A percentile compares a stretch with the other conserved stretches of the same genome.
Conservation (phyloP, 2,329 filamentous ascomycete genomes). For the Amesomyces nigricolor region DNA sequence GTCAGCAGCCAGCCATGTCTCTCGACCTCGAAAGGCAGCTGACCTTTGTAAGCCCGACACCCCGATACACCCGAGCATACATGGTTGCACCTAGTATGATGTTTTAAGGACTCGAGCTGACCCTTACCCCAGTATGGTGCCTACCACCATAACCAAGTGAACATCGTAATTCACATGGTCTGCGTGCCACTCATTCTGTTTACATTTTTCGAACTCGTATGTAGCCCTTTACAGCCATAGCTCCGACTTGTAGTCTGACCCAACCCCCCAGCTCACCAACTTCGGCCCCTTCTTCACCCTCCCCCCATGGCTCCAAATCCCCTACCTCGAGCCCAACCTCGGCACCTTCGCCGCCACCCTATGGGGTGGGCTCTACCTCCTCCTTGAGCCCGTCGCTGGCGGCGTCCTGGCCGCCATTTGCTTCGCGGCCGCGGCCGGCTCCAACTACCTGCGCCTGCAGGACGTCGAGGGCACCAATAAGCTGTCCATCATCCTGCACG, state of each 20-base stretch:
- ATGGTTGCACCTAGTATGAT: neutral
- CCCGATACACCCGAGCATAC: neutral
- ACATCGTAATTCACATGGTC: slow-evolving; percentile 71
- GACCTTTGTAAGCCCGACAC: slow-evolving; percentile 60
- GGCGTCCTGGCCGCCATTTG: slow-evolving; percentile 70
- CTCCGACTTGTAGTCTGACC: neutral
- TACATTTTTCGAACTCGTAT: slow-evolving; percentile 65
- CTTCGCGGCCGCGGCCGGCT: slow-evolving; percentile 65
- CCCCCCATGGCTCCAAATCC: slow-evolving; percentile 61
- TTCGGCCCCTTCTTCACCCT: slow-evolving; percentile 57
- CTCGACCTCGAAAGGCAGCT: slow-evolving; percentile 78
- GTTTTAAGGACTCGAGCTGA: neutral
- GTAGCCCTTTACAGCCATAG: slow-evolving; percentile 28
- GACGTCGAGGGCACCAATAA: slow-evolving; percentile 46
- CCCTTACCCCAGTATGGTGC: slow-evolving; percentile 63
- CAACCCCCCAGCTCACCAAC: slow-evolving; percentile 49
- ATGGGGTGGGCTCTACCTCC: slow-evolving; percentile 70
- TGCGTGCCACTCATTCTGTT: slow-evolving; percentile 73
- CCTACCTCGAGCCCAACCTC: slow-evolving; percentile 51
- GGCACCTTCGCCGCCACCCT: slow-evolving; percentile 39
- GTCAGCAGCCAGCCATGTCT: slow-evolving; percentile 42
- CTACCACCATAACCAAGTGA: slow-evolving; percentile 74
- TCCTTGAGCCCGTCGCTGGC: slow-evolving; percentile 92
- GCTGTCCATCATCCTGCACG: slow-evolving; percentile 59
- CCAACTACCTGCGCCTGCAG: slow-evolving; percentile 66